A percentile compares a stretch with the other conserved stretches of the same genome.
Evolutionary conservation across 1,139 yeast genomes (phyloP).

Genomic region (Saccharomyces hybrid): DNA sequence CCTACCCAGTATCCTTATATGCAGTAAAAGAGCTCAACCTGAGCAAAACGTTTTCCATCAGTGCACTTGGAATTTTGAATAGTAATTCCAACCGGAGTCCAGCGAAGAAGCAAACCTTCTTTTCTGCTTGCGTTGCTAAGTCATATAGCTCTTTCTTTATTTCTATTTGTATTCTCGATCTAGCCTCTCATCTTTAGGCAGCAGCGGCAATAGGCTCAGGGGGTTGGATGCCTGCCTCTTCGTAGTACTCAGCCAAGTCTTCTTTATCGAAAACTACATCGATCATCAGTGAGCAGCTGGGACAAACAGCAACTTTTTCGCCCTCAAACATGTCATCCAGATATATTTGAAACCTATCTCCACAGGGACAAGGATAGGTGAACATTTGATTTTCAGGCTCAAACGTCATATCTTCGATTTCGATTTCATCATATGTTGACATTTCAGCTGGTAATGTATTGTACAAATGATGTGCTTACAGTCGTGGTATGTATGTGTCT

Average conservation of each 20-base stretch:
- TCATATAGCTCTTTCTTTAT: neutral
- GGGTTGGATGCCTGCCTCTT: conserved; percentile 29
- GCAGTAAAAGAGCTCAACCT: neutral
- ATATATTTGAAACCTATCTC: conserved; percentile 83
- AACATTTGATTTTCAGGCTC: conserved; percentile 74
- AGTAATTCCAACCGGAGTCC: neutral
- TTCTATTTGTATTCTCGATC: neutral
- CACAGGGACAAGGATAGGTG: conserved; percentile 97
- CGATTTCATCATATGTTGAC: conserved; percentile 85
- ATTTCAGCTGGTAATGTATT: conserved; percentile 10
- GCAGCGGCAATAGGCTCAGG: conserved; percentile 26
- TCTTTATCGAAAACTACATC: conserved; percentile 75
- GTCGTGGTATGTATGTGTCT: neutral
- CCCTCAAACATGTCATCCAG: conserved; percentile 86
- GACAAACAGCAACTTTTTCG: conserved; percentile 92
- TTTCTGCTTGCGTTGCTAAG: neutral
- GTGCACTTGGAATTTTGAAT: neutral
- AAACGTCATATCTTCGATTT: conserved; percentile 92
- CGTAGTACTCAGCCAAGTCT: conserved; percentile 40
- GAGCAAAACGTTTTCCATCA: neutral
- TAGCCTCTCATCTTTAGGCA: neutral
- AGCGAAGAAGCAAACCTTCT: neutral
- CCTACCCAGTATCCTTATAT: neutral
- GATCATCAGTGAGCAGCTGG: conserved; percentile 90
- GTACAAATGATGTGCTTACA: neutral